Evolutionary conservation across 495 filamentous ascomycete genomes (phyloP).

Genomic region (Friedmanniomyces endolithicus): DNA sequence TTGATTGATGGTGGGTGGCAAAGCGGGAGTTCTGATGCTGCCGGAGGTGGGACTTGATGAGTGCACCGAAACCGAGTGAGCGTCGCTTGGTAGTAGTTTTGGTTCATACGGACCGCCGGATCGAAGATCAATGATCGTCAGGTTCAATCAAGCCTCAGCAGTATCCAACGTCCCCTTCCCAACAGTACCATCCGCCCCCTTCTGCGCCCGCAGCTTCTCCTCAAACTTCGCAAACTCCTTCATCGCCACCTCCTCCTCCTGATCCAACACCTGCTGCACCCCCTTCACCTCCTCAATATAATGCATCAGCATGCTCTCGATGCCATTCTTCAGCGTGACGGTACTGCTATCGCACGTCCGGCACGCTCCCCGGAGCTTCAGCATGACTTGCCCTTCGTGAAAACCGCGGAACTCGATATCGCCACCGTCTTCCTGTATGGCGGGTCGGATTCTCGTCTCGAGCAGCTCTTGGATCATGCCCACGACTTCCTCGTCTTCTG

Average conservation of each 20-base stretch:
- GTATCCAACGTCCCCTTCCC: slow-evolving; percentile 58
- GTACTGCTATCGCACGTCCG: slow-evolving; percentile 93
- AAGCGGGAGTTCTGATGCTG: too few species aligned
- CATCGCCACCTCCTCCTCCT: slow-evolving; percentile 82
- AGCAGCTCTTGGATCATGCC: slow-evolving; percentile 98
- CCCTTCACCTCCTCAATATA: slow-evolving; percentile 92
- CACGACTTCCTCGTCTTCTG: slow-evolving; percentile 83
- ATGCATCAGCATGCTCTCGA: slow-evolving; percentile 94
- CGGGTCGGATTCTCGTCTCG: slow-evolving; percentile 84
- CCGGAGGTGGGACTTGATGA: too few species aligned
- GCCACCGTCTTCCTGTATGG: slow-evolving; percentile 94
- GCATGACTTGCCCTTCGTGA: slow-evolving; percentile 64
- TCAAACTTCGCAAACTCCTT: slow-evolving; percentile 92
- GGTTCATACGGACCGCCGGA: too few species aligned
- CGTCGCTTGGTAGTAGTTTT: background rate
- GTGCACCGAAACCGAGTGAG: too few species aligned
- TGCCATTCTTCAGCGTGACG: slow-evolving; percentile 88
- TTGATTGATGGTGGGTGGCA: too few species aligned
- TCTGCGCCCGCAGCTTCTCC: slow-evolving; percentile 76
- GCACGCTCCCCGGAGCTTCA: slow-evolving; percentile 88
- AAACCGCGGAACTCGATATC: slow-evolving; percentile 93
- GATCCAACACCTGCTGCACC: slow-evolving; percentile 79
- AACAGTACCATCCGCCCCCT: slow-evolving; percentile 47
- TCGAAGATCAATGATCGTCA: too few species aligned
- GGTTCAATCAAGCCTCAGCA: slow-evolving; percentile 40